Percentiles rank a stretch among this genome's conserved stretches.
phyloP scores from a whole-genome alignment of 805 yeast genomes.

The Yarrowia sp. region DNA sequence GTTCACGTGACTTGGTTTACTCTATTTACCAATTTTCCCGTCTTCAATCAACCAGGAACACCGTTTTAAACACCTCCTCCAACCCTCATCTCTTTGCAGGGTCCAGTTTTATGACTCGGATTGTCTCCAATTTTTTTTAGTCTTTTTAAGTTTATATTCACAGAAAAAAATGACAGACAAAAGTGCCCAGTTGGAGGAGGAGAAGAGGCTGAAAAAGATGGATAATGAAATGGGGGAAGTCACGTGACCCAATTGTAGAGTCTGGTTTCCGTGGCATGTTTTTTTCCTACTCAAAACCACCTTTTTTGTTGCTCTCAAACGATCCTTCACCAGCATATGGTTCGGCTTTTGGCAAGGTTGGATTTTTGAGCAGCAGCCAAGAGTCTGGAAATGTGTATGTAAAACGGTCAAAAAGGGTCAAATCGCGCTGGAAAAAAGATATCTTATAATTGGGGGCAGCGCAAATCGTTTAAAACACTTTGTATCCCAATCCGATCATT shows the following conservation, averaged over 20 bases:
- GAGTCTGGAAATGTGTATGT: neutral
- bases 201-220: too few relatives aligned
- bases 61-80: neutral
- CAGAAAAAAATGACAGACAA: too few relatives aligned
- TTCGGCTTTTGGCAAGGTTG: neutral
- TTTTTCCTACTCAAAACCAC: neutral
- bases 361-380: neutral
- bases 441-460: neutral
- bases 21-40: too few relatives aligned
- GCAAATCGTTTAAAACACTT: too few relatives aligned
- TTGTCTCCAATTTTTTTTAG: constrained; percentile 3
- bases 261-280: neutral
- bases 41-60: neutral
- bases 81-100: neutral
- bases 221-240: too few relatives aligned
- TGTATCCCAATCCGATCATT: too few relatives aligned
- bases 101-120: constrained; percentile 12
- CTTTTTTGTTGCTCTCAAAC: neutral
- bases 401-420: neutral
- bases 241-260: neutral
- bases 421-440: neutral
- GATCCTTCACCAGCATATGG: neutral
- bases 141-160: too few relatives aligned
- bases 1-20: too few relatives aligned
- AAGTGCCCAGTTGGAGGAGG: too few relatives aligned